These are phyloP conservation scores for Phialemonium atrogriseum DNA, from an alignment of 2,329 filamentous ascomycete genomes.

Conservation along the genomic window DNA sequence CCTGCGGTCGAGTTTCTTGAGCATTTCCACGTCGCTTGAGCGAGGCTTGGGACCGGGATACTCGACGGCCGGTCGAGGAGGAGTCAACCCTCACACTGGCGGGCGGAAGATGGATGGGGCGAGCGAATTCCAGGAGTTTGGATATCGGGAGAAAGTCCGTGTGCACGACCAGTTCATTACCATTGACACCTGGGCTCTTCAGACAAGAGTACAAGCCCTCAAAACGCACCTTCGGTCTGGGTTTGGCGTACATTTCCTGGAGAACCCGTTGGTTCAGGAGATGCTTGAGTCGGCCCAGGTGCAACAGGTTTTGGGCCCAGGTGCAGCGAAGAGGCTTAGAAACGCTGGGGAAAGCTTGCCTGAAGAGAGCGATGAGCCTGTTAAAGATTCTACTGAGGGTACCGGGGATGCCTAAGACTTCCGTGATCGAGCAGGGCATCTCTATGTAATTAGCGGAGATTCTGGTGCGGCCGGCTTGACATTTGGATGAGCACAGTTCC, in stretches of 20 bases:
- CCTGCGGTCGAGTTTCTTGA: constrained; percentile 38
- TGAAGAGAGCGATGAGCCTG: no score
- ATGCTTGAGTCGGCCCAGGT: constrained; percentile 23
- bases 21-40: constrained; percentile 46
- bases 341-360: no score
- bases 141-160: constrained; percentile 43
- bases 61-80: constrained; percentile 36
- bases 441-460: no score
- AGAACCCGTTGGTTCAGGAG: constrained; percentile 29
- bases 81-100: constrained; percentile 32
- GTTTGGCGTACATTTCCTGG: constrained; percentile 27
- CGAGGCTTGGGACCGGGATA: constrained; percentile 46
- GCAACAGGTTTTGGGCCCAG: no score
- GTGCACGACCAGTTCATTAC: constrained; percentile 34
- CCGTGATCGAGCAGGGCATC: no score
- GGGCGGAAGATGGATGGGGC: constrained; percentile 31
- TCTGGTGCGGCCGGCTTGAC: no score
- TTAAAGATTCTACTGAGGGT: no score
- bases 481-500: no score
- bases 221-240: constrained; percentile 39
- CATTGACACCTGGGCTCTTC: constrained; percentile 44
- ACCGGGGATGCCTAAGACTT: no score
- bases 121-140: constrained; percentile 38
- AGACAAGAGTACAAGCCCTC: constrained; percentile 38
- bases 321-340: no score